phyloP scores from a whole-genome alignment of 1,284 basidiomycete species.

The Schizophyllum commune region DNA sequence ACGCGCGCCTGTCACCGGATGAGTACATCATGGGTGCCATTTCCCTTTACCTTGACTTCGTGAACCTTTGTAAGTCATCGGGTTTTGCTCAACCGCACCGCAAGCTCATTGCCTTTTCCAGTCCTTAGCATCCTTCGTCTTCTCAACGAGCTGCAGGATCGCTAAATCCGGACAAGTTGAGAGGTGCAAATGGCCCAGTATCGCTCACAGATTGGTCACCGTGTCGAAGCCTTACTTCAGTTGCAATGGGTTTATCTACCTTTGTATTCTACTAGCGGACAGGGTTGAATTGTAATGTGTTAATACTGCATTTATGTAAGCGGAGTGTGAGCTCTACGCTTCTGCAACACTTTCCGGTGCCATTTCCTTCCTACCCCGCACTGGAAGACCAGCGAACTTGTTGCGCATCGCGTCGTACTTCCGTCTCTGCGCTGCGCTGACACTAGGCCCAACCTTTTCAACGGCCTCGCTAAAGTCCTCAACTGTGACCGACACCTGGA shows the following conservation, averaged over 20 bases:
- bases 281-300: too few relatives aligned
- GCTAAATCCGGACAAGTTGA: too few relatives aligned
- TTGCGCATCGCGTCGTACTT: conserved; percentile 76
- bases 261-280: too few relatives aligned
- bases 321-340: too few relatives aligned
- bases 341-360: conserved; percentile 2
- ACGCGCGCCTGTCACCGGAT: conserved; percentile 73
- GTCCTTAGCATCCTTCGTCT: conserved; percentile 75
- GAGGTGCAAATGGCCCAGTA: too few relatives aligned
- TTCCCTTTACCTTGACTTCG: conserved; percentile 80
- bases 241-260: too few relatives aligned
- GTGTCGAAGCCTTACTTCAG: too few relatives aligned
- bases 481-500: conserved; percentile 40
- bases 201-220: too few relatives aligned
- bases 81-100: neutral
- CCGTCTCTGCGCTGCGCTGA: conserved; percentile 71
- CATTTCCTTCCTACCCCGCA: conserved; percentile 32
- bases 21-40: conserved; percentile 85
- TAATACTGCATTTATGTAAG: too few relatives aligned
- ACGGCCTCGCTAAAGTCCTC: conserved; percentile 73
- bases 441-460: conserved; percentile 83
- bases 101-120: conserved; percentile 17
- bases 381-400: conserved; percentile 73
- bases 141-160: conserved; percentile 48
- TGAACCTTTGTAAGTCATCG: conserved; percentile 60